Base-by-base conservation (phyloP, 306 rosid genomes). In the Trifolium subterraneum region DNA sequence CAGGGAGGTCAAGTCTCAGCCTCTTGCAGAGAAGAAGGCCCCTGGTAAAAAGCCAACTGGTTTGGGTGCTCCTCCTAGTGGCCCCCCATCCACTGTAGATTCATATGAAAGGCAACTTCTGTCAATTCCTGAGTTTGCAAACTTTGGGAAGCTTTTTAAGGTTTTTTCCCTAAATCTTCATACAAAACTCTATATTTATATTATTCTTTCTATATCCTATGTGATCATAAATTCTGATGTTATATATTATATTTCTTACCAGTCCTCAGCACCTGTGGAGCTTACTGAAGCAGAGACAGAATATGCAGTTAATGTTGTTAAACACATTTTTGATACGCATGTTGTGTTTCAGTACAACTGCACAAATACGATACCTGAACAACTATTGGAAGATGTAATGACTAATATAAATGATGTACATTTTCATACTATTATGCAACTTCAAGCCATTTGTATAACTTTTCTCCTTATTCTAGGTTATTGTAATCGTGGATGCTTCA, bases 231-330 rank as follows among this genome's bases (percentile, higher is more conserved):
- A 84, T 80, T 73, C 44, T 79, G 58, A 61, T 82, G 13, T 52
- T 73, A 9, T 51, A 56, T 82, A 11, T 58, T 73, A 9, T 51
- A 66, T 39, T 77, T 71, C 75, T 72, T 84, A 45, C 48, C 95
- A 94, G 99, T 90, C 99, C 78, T 90, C 96, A 58, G 90, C 89
- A 84, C 96, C 95, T 33, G 97, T 94, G 90, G 99, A 94, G 81
- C 93, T 94, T 55, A 90, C 99, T 58, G 97, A 94, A 85, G 93
- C 97, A 11, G 97, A 92, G 87, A 92, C 97, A 12, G 99, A 92
- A 87, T 94, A 92, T 78, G 92, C 97, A 62, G 97, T 94, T 74
- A 94, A 90, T 81, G 97, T 81, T 77, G 99, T 94, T 65, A 94
- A 94, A 84, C 97, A 92, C 82, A 88, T 94, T 59, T 94, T 92